Evolutionary conservation across 1,284 basidiomycete genomes (phyloP).

Genomic region (Jaminaea rosea): DNA sequence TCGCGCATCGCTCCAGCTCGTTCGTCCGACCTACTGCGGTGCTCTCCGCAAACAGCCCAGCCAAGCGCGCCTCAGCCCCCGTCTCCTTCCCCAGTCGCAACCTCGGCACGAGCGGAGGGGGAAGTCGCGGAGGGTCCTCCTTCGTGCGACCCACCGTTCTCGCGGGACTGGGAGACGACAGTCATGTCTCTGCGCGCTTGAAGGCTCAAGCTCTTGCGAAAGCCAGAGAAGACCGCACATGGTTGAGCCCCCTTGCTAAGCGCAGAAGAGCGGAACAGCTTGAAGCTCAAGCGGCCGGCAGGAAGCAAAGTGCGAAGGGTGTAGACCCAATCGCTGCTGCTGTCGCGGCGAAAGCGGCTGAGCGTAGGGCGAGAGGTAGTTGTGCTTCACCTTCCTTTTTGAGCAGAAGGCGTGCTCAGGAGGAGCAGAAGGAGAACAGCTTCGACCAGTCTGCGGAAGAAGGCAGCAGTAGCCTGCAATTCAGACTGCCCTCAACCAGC

Average conservation of each 20-base stretch:
- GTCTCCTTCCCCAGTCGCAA: background rate
- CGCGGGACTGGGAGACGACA: background rate
- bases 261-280: no score
- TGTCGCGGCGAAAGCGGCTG: no score
- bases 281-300: no score
- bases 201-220: background rate
- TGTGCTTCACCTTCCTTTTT: no score
- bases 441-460: no score
- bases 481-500: no score
- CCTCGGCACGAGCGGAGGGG: background rate
- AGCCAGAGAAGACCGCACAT: background rate
- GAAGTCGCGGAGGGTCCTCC: background rate
- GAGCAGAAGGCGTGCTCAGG: no score
- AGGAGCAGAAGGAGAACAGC: no score
- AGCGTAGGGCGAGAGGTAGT: no score
- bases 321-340: no score
- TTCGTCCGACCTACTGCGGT: background rate
- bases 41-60: background rate
- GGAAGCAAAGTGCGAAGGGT: no score
- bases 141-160: background rate
- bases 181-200: background rate
- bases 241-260: background rate
- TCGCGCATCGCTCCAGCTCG: background rate
- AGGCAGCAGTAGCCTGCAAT: no score
- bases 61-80: background rate